phyloP scores from a whole-genome alignment of 2,329 filamentous ascomycete genomes.

The Falciphora oryzae region DNA sequence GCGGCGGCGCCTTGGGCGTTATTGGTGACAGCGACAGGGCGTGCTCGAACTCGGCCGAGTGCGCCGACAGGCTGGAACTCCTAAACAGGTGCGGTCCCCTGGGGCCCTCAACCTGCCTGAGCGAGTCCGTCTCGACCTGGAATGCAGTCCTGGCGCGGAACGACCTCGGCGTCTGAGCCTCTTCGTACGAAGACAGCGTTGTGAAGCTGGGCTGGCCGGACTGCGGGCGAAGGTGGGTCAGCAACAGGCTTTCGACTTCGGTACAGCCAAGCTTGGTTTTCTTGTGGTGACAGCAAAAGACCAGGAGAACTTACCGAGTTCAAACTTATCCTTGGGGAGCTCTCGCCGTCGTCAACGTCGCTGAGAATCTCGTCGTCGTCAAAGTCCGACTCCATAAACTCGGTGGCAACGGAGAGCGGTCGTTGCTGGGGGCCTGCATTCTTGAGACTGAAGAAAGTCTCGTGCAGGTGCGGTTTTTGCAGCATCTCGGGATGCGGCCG shows the following conservation, averaged over 20 bases:
- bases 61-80: slow-evolving; percentile 55
- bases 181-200: slow-evolving; percentile 82
- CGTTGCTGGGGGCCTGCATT: slow-evolving; percentile 38
- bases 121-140: slow-evolving; percentile 50
- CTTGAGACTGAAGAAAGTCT: slow-evolving; percentile 57
- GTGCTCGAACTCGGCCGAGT: slow-evolving; percentile 41
- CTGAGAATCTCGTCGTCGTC: slow-evolving; percentile 58
- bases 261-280: not conserved
- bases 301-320: slow-evolving; percentile 57
- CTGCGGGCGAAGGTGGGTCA: slow-evolving; percentile 34
- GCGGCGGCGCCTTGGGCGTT: slow-evolving; percentile 53
- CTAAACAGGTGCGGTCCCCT: slow-evolving; percentile 83
- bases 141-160: slow-evolving; percentile 55
- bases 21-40: slow-evolving; percentile 67
- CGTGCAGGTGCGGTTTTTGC: slow-evolving; percentile 32
- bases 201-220: slow-evolving; percentile 70
- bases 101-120: slow-evolving; percentile 71
- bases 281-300: not conserved
- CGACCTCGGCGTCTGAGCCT: slow-evolving; percentile 71
- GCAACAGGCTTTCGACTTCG: not conserved
- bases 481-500: slow-evolving; percentile 9
- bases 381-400: slow-evolving; percentile 73
- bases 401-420: slow-evolving; percentile 66
- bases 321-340: slow-evolving; percentile 61
- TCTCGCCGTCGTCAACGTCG: slow-evolving; percentile 52